phyloP scores from a whole-genome alignment of 352 stramenopile genomes.

The Phytophthora aleatoria region DNA sequence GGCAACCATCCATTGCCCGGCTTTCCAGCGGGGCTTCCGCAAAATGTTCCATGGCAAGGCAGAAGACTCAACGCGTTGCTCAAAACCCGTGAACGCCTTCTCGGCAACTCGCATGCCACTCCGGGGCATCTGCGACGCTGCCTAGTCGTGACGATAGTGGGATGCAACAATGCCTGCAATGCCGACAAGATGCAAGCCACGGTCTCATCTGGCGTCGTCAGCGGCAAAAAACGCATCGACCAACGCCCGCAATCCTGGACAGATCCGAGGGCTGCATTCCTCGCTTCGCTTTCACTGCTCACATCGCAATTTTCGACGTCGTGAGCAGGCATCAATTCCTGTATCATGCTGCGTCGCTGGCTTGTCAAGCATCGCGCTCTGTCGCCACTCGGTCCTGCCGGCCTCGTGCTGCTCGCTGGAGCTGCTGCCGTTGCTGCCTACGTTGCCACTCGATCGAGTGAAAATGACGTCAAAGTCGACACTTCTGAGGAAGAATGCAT shows the following conservation, averaged over 20 bases:
- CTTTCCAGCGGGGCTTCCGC: background rate
- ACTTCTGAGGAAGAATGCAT: background rate
- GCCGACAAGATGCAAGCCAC: slow-evolving; percentile 19
- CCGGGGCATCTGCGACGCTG: slow-evolving; percentile 8
- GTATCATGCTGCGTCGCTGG: slow-evolving; percentile 35
- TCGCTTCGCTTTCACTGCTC: slow-evolving; percentile 2
- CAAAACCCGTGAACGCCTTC: slow-evolving; percentile 5
- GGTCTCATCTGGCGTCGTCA: slow-evolving; percentile 26
- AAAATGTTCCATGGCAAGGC: background rate
- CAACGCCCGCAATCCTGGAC: slow-evolving; percentile 2
- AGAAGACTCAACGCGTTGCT: slow-evolving; percentile 7
- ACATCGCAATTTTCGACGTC: slow-evolving; percentile 24
- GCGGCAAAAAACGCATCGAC: slow-evolving; percentile 13
- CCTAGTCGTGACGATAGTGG: slow-evolving; percentile 12
- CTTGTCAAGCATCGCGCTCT: slow-evolving; percentile 23
- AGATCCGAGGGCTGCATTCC: background rate
- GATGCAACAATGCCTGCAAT: slow-evolving; percentile 16
- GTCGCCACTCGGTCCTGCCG: slow-evolving; percentile 28
- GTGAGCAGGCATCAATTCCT: slow-evolving; percentile 5
- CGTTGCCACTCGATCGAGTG: slow-evolving; percentile 21
- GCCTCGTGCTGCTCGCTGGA: slow-evolving; percentile 28
- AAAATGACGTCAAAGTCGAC: slow-evolving; percentile 2
- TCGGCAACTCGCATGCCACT: slow-evolving; percentile 13
- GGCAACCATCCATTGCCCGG: background rate
- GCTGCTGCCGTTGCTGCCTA: slow-evolving; percentile 30